A percentile compares a stretch with the other conserved stretches of the same genome.
phyloP scores from a whole-genome alignment of 2,329 filamentous ascomycete genomes.

The Malbranchea zuffiana region DNA sequence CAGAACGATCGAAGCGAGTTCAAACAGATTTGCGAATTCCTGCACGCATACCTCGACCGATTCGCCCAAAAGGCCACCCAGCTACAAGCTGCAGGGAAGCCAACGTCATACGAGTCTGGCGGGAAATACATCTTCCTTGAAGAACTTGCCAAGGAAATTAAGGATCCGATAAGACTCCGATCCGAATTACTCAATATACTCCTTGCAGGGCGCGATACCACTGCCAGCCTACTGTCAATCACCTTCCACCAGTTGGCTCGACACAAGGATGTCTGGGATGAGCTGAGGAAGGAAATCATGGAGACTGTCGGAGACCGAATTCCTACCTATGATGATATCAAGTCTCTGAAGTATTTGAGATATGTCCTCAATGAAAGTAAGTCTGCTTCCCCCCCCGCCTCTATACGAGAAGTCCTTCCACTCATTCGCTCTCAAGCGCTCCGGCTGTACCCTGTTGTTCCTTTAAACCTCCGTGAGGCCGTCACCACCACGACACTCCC shows the following conservation, averaged over 20 bases:
- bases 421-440: conserved; percentile 28
- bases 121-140: conserved; percentile 41
- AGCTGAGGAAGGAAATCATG: conserved; percentile 27
- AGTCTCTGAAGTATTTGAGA: conserved; percentile 31
- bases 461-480: conserved; percentile 43
- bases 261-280: conserved; percentile 27
- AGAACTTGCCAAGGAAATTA: conserved; percentile 37
- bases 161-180: conserved; percentile 39
- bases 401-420: neutral
- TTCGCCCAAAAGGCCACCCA: conserved; percentile 21
- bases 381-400: neutral
- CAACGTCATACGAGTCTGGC: conserved; percentile 6
- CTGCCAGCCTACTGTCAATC: conserved; percentile 37
- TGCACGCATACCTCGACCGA: conserved; percentile 21
- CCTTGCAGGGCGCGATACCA: conserved; percentile 46
- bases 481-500: conserved; percentile 41
- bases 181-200: conserved; percentile 43
- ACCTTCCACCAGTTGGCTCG: conserved; percentile 40
- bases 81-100: conserved; percentile 15
- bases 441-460: conserved; percentile 45
- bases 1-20: conserved; percentile 13
- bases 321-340: conserved; percentile 36
- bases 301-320: conserved; percentile 33
- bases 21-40: conserved; percentile 8
- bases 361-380: conserved; percentile 29